Conservation (phyloP, 2,329 filamentous ascomycete genomes). For the Celoporthe dispersa region DNA sequence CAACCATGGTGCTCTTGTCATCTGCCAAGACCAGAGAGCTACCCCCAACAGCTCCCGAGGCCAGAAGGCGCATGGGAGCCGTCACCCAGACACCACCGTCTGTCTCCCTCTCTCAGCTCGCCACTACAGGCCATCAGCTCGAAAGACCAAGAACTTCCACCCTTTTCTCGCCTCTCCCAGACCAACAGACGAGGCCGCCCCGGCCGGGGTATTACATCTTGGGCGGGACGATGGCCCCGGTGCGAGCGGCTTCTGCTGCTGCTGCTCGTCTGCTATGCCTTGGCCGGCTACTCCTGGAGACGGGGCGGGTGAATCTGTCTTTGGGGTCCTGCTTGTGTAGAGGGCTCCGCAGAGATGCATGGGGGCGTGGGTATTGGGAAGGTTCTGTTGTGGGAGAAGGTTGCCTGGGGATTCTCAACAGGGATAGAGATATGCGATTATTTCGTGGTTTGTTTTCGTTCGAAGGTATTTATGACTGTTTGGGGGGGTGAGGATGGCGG, state of each 20-base stretch:
- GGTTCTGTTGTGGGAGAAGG: background rate
- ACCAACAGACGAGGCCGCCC: background rate
- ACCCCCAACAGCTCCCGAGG: too few relatives aligned
- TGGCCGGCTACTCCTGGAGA: background rate
- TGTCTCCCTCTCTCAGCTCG: background rate
- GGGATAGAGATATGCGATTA: background rate
- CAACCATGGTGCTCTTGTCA: too few relatives aligned
- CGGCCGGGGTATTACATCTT: background rate
- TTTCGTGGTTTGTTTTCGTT: background rate
- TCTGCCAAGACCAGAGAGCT: too few relatives aligned
- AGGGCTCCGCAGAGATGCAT: background rate
- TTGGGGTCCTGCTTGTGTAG: background rate
- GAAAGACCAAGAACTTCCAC: background rate
- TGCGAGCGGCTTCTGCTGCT: background rate
- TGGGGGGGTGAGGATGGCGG: background rate
- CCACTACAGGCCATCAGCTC: background rate
- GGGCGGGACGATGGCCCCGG: background rate
- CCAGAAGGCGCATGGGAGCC: too few relatives aligned
- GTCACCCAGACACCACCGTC: background rate
- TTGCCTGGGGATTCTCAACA: background rate
- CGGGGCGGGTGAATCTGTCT: background rate
- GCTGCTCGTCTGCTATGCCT: background rate
- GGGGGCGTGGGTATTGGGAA: too few relatives aligned
- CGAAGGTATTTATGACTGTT: background rate
- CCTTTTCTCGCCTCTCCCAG: background rate